Conservation (phyloP, 345 rosid species). For the Trapa incisa region DNA sequence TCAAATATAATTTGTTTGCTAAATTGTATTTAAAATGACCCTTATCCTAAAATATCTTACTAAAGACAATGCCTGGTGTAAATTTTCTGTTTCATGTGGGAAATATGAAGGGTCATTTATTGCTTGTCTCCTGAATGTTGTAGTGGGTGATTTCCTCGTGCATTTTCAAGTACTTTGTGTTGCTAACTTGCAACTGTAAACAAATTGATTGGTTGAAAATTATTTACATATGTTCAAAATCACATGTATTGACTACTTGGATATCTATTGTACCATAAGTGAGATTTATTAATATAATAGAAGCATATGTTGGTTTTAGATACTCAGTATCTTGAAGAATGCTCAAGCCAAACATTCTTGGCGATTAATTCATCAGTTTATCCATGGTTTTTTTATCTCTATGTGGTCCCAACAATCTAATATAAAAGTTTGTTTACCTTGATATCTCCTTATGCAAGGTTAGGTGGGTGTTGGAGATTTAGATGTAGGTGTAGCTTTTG, state of each 20-base stretch:
- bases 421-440: background rate
- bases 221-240: background rate
- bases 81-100: background rate
- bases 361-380: background rate
- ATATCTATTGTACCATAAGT: no score
- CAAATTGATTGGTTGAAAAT: background rate
- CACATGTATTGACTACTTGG: background rate
- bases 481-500: background rate
- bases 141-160: background rate
- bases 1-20: background rate
- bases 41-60: background rate
- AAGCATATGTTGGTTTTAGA: background rate
- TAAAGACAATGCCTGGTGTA: background rate
- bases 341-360: background rate
- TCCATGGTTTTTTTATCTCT: background rate
- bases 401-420: background rate
- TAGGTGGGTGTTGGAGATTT: background rate
- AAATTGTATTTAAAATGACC: background rate
- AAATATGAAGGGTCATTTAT: background rate
- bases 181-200: background rate
- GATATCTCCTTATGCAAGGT: background rate
- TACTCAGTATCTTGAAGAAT: background rate
- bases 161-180: background rate
- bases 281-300: background rate
- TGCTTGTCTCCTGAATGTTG: background rate